These are phyloP conservation scores for Rhodofomes roseus DNA, from an alignment of 1,284 basidiomycete species.

Conservation along the genomic window DNA sequence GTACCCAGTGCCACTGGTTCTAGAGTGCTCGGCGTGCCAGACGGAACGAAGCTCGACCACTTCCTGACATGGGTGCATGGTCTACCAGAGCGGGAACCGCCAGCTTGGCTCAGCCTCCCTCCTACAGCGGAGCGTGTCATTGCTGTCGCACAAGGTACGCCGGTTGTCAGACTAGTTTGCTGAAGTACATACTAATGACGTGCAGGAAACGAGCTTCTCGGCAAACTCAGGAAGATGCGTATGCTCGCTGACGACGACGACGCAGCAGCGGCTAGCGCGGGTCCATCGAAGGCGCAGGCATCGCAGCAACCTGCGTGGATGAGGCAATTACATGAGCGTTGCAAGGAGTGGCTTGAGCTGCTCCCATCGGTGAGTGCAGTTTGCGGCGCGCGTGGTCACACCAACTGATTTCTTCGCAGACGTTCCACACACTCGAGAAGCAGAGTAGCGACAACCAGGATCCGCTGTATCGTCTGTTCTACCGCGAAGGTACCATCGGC, in stretches of 20 bases:
- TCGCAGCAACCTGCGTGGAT: constrained; percentile 90
- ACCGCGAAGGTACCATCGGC: constrained; percentile 83
- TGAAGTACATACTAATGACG: constrained; percentile 1
- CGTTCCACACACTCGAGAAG: constrained; percentile 59
- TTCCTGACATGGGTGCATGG: constrained; percentile 86
- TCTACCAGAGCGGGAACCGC: constrained; percentile 88
- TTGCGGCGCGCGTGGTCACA: constrained; percentile 3
- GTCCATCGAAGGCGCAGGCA: constrained; percentile 55
- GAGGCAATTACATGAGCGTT: constrained; percentile 76
- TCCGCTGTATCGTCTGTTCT: constrained; percentile 85
- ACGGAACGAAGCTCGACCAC: constrained; percentile 87
- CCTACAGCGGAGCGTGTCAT: constrained; percentile 89
- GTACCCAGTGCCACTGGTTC: constrained; percentile 64
- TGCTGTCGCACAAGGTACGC: constrained; percentile 81
- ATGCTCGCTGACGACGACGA: constrained; percentile 85
- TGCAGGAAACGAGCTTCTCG: constrained; percentile 76
- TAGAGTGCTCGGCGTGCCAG: constrained; percentile 71
- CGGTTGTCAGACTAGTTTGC: not conserved
- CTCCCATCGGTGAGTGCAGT: constrained; percentile 63
- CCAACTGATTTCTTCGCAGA: constrained; percentile 36
- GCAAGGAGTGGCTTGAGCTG: constrained; percentile 76
- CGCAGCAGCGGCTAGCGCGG: constrained; percentile 44
- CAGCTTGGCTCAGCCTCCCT: constrained; percentile 89
- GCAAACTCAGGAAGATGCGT: constrained; percentile 89
- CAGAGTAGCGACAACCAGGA: constrained; percentile 71